These are phyloP conservation scores for Neonectria ditissima DNA, from an alignment of 2,329 filamentous ascomycete genomes.

Conservation along the genomic window DNA sequence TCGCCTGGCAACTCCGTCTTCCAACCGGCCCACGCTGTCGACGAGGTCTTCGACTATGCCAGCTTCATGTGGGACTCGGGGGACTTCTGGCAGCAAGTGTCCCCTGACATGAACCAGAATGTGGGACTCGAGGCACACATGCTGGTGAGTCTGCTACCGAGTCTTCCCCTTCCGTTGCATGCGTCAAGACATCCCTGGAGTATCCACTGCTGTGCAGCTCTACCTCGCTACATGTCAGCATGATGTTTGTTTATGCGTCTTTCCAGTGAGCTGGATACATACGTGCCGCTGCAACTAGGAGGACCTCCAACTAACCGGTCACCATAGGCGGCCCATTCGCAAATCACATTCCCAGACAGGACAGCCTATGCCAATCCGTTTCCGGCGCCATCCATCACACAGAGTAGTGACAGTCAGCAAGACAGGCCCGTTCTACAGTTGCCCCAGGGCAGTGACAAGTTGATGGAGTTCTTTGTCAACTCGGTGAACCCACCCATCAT, in stretches of 20 bases:
- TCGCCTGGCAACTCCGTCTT: constrained; percentile 44
- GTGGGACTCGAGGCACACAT: constrained; percentile 40
- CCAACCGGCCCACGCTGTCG: constrained; percentile 49
- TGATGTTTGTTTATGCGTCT: not conserved
- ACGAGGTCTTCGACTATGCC: constrained; percentile 60
- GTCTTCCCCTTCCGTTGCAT: constrained; percentile 13
- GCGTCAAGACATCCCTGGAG: constrained; percentile 9
- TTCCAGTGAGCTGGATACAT: not conserved
- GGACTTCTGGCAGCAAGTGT: constrained; percentile 51
- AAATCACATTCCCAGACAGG: constrained; percentile 41
- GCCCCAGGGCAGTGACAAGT: constrained; percentile 38
- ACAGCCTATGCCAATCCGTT: constrained; percentile 35
- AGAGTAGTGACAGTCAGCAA: constrained; percentile 36
- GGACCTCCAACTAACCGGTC: constrained; percentile 4
- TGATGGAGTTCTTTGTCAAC: constrained; percentile 62
- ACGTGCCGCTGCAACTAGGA: not conserved
- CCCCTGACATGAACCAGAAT: constrained; percentile 40
- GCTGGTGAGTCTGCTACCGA: constrained; percentile 31
- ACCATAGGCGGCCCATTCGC: constrained; percentile 36
- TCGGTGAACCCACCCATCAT: constrained; percentile 65
- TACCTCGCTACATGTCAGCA: not conserved
- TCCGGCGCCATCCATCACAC: constrained; percentile 36
- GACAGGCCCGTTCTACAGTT: constrained; percentile 14
- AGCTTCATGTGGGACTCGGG: constrained; percentile 61
- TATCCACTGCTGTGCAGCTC: constrained; percentile 22